Conservation (phyloP, 2,329 filamentous ascomycete species). For the Juglanconis juglandina region DNA sequence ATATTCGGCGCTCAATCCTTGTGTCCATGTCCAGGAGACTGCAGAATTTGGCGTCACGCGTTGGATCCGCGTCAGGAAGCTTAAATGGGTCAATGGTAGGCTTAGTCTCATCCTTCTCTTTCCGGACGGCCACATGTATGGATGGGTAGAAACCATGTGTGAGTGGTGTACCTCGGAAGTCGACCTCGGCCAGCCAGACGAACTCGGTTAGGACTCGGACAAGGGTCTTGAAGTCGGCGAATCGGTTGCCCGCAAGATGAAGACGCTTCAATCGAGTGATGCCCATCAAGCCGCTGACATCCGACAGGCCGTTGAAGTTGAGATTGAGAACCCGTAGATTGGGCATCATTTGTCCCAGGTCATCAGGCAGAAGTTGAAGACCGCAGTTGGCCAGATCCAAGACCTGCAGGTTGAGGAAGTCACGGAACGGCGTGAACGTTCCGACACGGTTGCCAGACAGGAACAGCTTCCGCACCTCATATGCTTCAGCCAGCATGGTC, state of each 20-base stretch:
- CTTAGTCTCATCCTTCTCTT: slow-evolving; percentile 18
- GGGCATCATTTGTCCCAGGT: slow-evolving; percentile 73
- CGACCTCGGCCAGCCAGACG: slow-evolving; percentile 65
- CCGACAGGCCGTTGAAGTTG: slow-evolving; percentile 83
- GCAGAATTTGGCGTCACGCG: slow-evolving; percentile 64
- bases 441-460: slow-evolving; percentile 73
- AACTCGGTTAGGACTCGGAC: slow-evolving; percentile 69
- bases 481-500: slow-evolving; percentile 56
- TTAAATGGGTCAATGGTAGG: slow-evolving; percentile 48
- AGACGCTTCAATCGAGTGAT: slow-evolving; percentile 76
- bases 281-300: slow-evolving; percentile 69
- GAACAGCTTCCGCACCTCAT: slow-evolving; percentile 71
- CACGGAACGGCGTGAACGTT: slow-evolving; percentile 56
- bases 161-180: slow-evolving; percentile 81
- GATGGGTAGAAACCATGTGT: slow-evolving; percentile 86
- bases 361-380: slow-evolving; percentile 62
- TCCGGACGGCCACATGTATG: slow-evolving; percentile 39
- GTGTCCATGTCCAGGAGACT: slow-evolving; percentile 78
- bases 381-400: slow-evolving; percentile 88
- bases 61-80: slow-evolving; percentile 56
- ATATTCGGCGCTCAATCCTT: slow-evolving; percentile 70
- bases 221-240: slow-evolving; percentile 66
- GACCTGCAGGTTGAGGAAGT: slow-evolving; percentile 81
- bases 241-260: slow-evolving; percentile 72
- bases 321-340: slow-evolving; percentile 84